Conservation (phyloP, 176 grass and related monocot species). For the Cenchrus fungigraminus region DNA sequence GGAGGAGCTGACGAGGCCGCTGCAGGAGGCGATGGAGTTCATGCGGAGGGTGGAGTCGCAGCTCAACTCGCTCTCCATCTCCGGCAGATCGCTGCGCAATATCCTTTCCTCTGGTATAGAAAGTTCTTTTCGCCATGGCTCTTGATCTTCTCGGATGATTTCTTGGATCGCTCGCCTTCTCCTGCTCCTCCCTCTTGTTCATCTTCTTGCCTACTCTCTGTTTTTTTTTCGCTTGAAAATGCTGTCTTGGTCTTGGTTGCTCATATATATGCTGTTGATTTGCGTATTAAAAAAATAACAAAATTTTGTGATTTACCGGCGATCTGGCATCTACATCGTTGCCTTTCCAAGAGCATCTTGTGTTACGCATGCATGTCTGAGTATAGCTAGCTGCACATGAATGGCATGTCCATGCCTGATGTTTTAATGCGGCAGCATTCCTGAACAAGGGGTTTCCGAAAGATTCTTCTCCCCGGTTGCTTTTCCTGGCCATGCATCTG, state of each 20-base stretch:
- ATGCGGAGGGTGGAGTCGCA: conserved; percentile 84
- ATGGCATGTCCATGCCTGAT: conserved; percentile 13
- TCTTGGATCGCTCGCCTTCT: conserved; percentile 1
- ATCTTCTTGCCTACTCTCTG: conserved; percentile 1
- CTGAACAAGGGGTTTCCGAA: conserved; percentile 44
- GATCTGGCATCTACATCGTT: not conserved
- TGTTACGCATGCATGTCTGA: not conserved
- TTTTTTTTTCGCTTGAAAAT: not conserved
- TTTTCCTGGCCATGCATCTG: conserved; percentile 53
- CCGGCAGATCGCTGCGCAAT: conserved; percentile 72
- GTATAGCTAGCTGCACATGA: conserved; percentile 25
- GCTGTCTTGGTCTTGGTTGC: conserved; percentile 21
- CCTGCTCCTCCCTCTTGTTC: not conserved
- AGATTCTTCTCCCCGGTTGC: conserved; percentile 43
- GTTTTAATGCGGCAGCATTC: conserved; percentile 45
- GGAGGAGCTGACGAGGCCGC: conserved; percentile 90
- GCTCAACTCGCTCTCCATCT: conserved; percentile 88
- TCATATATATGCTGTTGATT: not conserved
- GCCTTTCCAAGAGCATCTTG: conserved; percentile 19
- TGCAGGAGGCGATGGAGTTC: conserved; percentile 98
- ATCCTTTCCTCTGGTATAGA: conserved; percentile 83
- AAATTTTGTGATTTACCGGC: conserved; percentile 4
- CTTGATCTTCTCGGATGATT: conserved; percentile 24
- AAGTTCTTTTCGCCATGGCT: not conserved
- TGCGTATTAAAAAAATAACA: not conserved